These are phyloP conservation scores for Murraya paniculata DNA, from an alignment of 345 rosid species.

Conservation along the genomic window DNA sequence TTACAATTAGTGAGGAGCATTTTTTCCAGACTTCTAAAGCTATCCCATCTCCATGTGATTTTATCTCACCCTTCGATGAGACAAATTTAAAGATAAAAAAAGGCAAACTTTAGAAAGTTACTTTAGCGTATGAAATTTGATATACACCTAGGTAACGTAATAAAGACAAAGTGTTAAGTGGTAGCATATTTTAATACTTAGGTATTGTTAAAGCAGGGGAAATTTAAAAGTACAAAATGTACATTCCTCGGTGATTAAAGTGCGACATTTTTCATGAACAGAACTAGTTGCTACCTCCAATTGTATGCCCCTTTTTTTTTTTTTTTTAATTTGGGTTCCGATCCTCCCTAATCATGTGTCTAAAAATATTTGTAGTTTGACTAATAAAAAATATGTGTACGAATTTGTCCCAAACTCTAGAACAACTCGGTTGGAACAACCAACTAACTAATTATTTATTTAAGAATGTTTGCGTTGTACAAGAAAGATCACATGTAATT, in stretches of 20 bases:
- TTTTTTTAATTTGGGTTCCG: neutral
- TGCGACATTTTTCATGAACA: neutral
- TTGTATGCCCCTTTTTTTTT: neutral
- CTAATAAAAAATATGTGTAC: neutral
- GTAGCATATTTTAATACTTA: neutral
- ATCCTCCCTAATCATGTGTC: neutral
- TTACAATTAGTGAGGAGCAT: neutral
- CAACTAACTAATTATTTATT: neutral
- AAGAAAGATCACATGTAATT: neutral
- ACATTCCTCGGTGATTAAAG: neutral
- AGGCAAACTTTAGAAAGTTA: too few species aligned
- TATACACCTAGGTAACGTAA: too few species aligned
- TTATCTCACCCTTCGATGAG: neutral
- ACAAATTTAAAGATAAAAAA: too few species aligned
- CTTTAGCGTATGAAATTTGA: too few species aligned
- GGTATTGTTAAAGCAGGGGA: neutral
- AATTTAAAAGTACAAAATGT: neutral
- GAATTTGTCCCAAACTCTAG: neutral
- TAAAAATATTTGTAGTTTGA: neutral
- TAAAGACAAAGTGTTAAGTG: neutral
- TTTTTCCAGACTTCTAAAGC: neutral
- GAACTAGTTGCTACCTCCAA: neutral
- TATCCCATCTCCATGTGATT: neutral
- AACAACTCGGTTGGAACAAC: neutral
- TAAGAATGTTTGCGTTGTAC: neutral